Base-by-base conservation (phyloP, 805 yeast species). In the Kuraishia cidri region DNA sequence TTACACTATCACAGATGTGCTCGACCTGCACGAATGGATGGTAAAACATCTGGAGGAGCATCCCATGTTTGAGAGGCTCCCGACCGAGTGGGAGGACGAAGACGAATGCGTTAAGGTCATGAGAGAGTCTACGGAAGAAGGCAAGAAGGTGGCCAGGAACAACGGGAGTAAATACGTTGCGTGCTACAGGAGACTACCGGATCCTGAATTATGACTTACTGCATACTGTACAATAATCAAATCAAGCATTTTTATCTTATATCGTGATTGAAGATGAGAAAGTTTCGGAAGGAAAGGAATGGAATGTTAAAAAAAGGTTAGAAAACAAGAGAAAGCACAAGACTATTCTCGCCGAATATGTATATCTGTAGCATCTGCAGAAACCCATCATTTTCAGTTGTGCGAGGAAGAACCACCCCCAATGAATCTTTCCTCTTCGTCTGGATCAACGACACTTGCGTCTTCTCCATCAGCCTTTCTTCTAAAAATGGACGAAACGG, bases 1-100 rank as follows among this genome's bases (percentile, higher is more conserved):
- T 7, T 92, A 92, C 57, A 92, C 98, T 1, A 92, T 92, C 48
- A 92, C 98, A 1, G 98, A 92, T 54, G 98, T 92, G 28, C 66
- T 76, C 47, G 98, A 92, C 54, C 63, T 92, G 43, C 97, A 92
- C 54, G 64, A 77, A 24, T 90, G 98, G 98, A 92, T 92, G 98
- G 95, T 79, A 13, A 69, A 75, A 47, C 98, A 92, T 58, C 60
- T 92, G 35, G 87, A 82, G 36, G 83, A 72, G 38, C 98, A 92
- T 57, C 97, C 97, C 3, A 58, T 92, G 48, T 92, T 92, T 52
- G 86, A 79, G 57, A 72, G 97, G 44, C 69, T 87, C 41, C 59
- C 70, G 27, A 63, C 72, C 39, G 88, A 82, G 41, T 86, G 94
- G 84, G 97, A 88, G 58, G 53, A 56, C 3, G 57, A 64, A 15